Conservation (phyloP, 441 rosid genomes). For the Melastoma candidum region DNA sequence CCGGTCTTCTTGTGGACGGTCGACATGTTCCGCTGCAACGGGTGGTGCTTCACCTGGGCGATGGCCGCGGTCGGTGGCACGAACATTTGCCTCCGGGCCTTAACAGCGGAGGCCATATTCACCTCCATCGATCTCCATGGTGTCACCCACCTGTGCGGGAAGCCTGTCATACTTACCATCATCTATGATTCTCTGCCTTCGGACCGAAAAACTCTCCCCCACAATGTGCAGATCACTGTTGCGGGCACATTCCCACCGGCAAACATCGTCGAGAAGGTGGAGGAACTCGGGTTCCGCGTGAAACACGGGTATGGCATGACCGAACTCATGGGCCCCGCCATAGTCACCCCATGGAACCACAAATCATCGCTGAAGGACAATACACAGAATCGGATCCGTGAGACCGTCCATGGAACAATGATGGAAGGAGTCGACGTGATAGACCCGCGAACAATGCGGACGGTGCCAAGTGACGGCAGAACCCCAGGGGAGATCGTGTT, state of each 20-base stretch:
- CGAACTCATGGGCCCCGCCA: conserved; percentile 40
- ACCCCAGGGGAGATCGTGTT: conserved; percentile 51
- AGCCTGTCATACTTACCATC: conserved; percentile 31
- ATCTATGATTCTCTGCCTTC: conserved; percentile 18
- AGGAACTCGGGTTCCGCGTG: conserved; percentile 38
- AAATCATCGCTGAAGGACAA: neutral
- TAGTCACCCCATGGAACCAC: conserved; percentile 25
- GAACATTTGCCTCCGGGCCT: conserved; percentile 35
- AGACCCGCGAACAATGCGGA: conserved; percentile 35
- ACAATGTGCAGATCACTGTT: conserved; percentile 23
- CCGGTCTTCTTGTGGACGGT: conserved; percentile 48
- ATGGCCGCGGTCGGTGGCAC: conserved; percentile 47
- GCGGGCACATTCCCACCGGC: conserved; percentile 31
- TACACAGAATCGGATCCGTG: conserved; percentile 2
- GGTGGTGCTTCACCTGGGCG: conserved; percentile 55
- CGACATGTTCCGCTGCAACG: conserved; percentile 64
- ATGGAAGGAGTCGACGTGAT: conserved; percentile 37
- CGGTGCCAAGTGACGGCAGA: conserved; percentile 34
- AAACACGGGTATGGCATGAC: conserved; percentile 53
- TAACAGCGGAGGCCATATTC: conserved; percentile 22
- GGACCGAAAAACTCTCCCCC: conserved; percentile 9
- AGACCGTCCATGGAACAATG: conserved; percentile 25
- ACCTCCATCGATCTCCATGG: conserved; percentile 24
- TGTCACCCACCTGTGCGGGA: conserved; percentile 43
- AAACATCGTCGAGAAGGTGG: conserved; percentile 21